These are phyloP conservation scores for Nicotiana otophora DNA, from an alignment of 257 asterid species.

Conservation along the genomic window DNA sequence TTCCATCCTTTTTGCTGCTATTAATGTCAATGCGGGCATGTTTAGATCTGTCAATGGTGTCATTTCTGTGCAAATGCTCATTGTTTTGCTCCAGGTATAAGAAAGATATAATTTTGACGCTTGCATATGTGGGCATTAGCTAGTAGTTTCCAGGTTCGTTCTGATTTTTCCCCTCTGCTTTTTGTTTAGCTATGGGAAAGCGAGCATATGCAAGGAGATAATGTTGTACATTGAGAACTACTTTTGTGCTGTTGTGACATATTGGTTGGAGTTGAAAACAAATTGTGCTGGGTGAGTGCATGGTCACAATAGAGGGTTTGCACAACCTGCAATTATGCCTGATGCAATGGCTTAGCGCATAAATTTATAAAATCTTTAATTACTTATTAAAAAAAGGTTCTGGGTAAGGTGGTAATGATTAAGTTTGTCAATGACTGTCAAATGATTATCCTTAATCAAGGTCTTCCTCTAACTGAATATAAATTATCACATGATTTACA, in stretches of 20 bases:
- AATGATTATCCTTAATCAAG: not conserved
- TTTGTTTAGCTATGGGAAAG: not conserved
- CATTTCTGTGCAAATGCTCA: not conserved
- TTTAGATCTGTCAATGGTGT: not conserved
- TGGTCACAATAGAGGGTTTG: too few relatives aligned
- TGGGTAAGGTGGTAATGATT: too few relatives aligned
- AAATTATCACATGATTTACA: not conserved
- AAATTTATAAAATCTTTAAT: too few relatives aligned
- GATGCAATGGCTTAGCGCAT: too few relatives aligned
- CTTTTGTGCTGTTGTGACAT: not conserved
- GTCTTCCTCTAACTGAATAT: not conserved
- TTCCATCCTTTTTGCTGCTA: not conserved
- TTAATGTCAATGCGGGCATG: not conserved
- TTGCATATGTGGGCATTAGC: not conserved
- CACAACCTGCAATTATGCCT: too few relatives aligned
- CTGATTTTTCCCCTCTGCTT: not conserved
- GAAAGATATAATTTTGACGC: not conserved
- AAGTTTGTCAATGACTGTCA: not conserved
- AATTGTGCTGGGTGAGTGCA: not conserved
- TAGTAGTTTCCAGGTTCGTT: constrained; percentile 7
- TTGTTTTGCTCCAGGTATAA: not conserved
- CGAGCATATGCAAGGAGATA: not conserved
- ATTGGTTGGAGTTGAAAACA: not conserved
- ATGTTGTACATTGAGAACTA: not conserved
- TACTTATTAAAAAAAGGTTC: too few relatives aligned